phyloP scores from a whole-genome alignment of 2,329 filamentous ascomycete genomes.

The Trichoderma brevicompactum region DNA sequence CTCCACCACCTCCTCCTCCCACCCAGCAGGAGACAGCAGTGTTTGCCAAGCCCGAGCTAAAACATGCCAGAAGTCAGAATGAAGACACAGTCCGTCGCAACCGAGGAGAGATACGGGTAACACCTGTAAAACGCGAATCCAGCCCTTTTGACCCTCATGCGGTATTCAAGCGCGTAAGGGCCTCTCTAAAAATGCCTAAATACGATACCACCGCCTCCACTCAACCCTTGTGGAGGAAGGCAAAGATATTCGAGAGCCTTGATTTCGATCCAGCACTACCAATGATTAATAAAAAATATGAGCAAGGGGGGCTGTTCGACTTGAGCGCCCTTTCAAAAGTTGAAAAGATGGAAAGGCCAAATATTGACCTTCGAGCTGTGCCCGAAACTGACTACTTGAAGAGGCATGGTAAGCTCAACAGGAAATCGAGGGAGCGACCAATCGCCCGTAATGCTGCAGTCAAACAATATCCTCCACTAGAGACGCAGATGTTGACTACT shows the following conservation, averaged over 20 bases:
- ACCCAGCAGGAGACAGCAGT: conserved; percentile 40
- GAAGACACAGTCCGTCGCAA: conserved; percentile 46
- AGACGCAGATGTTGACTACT: conserved; percentile 35
- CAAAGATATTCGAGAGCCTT: conserved; percentile 59
- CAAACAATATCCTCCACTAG: conserved; percentile 37
- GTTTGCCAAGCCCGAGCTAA: conserved; percentile 64
- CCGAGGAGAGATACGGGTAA: conserved; percentile 40
- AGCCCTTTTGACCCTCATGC: conserved; percentile 63
- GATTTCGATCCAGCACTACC: conserved; percentile 58
- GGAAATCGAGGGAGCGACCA: conserved; percentile 39
- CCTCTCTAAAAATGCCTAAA: conserved; percentile 45
- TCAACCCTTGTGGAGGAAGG: conserved; percentile 41
- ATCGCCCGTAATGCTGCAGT: conserved; percentile 36
- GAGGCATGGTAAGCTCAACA: conserved; percentile 51
- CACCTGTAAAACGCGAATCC: conserved; percentile 53
- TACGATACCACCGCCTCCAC: conserved; percentile 32
- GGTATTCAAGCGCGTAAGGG: conserved; percentile 61
- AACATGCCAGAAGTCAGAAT: conserved; percentile 59
- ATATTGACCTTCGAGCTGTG: conserved; percentile 42
- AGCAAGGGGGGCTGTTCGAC: conserved; percentile 59
- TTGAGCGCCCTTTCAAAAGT: conserved; percentile 43
- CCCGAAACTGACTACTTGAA: conserved; percentile 55
- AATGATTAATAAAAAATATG: conserved; percentile 62
- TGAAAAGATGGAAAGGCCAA: conserved; percentile 39
- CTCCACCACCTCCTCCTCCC: conserved; percentile 24